These are phyloP conservation scores for Tylopilus subfusipes DNA, from an alignment of 768 basidiomycete species.

Conservation along the genomic window DNA sequence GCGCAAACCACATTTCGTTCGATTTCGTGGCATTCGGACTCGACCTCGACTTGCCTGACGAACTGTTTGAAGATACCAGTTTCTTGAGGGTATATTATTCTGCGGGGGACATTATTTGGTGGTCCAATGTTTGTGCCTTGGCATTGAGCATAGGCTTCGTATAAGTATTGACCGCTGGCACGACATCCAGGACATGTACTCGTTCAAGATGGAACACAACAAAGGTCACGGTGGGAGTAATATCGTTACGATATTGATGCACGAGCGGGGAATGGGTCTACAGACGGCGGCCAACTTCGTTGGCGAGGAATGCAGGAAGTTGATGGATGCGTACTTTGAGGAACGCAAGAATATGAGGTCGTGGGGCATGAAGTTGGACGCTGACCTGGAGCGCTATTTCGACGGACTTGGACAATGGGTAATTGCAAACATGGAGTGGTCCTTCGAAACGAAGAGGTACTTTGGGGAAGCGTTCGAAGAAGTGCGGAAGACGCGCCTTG, in stretches of 20 bases:
- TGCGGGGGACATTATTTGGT: conserved; percentile 64
- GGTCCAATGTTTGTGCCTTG: conserved; percentile 55
- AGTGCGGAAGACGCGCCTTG: conserved; percentile 47
- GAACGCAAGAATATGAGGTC: conserved; percentile 37
- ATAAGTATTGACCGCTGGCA: conserved; percentile 1
- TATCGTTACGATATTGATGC: conserved; percentile 65
- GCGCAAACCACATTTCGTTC: conserved; percentile 62
- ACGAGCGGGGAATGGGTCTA: conserved; percentile 47
- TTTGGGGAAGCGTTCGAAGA: conserved; percentile 55
- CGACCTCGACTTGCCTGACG: conserved; percentile 60
- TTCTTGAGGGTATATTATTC: conserved; percentile 55
- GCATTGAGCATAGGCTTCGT: neutral
- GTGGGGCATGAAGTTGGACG: conserved; percentile 46
- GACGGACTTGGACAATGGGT: conserved; percentile 58
- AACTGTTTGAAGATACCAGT: conserved; percentile 52
- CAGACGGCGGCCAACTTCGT: conserved; percentile 18
- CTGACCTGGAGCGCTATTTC: conserved; percentile 50
- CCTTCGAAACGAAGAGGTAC: conserved; percentile 66
- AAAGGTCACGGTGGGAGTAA: conserved; percentile 43
- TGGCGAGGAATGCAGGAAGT: conserved; percentile 32
- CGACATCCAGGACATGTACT: conserved; percentile 56
- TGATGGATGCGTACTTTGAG: neutral
- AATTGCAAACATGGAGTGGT: conserved; percentile 64
- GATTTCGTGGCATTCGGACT: conserved; percentile 59
- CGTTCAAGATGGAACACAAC: conserved; percentile 70